Conservation (phyloP, 2,329 filamentous ascomycete genomes). For the Fusarium duplospermum region DNA sequence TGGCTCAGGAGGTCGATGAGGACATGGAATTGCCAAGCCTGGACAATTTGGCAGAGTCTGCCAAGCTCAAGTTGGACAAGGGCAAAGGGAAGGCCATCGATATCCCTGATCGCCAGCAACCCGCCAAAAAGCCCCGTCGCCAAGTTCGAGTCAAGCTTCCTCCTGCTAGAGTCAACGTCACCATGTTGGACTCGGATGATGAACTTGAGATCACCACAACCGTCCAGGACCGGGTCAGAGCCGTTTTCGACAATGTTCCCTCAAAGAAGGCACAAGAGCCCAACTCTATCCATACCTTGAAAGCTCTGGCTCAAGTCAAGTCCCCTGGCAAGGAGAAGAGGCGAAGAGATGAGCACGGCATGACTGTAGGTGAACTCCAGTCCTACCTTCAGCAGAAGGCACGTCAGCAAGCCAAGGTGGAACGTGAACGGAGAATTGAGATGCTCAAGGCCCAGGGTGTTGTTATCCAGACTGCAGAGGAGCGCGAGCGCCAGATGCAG, state of each 20-base stretch:
- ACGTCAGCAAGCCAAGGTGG: conserved; percentile 80
- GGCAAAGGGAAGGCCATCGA: conserved; percentile 68
- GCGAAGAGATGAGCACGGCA: conserved; percentile 60
- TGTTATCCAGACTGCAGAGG: conserved; percentile 84
- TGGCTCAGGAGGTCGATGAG: conserved; percentile 13
- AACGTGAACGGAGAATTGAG: conserved; percentile 81
- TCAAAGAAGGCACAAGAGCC: conserved; percentile 71
- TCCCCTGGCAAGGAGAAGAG: conserved; percentile 68
- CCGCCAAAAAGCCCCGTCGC: conserved; percentile 53
- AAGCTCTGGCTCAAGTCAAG: conserved; percentile 77
- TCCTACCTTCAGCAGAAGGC: conserved; percentile 76
- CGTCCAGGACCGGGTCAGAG: conserved; percentile 64
- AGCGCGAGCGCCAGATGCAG: conserved; percentile 83
- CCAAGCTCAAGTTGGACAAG: conserved; percentile 60
- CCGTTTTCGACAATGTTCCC: conserved; percentile 78
- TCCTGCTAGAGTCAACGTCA: conserved; percentile 51
- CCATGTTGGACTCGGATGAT: conserved; percentile 63
- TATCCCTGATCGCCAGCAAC: conserved; percentile 31
- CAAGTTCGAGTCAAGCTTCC: conserved; percentile 65
- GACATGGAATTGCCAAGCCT: conserved; percentile 45
- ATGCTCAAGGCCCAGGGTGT: conserved; percentile 84
- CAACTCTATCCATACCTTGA: conserved; percentile 74
- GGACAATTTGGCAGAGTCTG: conserved; percentile 49
- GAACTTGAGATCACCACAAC: conserved; percentile 72
- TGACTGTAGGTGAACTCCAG: conserved; percentile 79